These are phyloP conservation scores for Hyphopichia burtonii DNA, from an alignment of 1,139 yeast species.

Conservation along the genomic window DNA sequence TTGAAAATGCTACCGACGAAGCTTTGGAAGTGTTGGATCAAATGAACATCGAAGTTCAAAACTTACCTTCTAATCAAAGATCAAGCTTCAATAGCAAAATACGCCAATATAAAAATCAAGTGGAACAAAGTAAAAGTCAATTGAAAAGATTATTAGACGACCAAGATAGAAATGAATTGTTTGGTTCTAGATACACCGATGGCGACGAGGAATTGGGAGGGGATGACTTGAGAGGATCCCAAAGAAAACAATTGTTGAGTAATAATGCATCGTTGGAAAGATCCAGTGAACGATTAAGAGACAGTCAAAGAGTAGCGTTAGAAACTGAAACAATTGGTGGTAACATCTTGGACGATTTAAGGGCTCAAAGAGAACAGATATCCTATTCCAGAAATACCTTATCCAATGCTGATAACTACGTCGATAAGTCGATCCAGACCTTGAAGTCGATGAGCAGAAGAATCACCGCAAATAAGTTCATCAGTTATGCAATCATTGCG, in stretches of 20 bases:
- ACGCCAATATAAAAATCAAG: constrained; percentile 63
- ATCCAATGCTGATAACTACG: constrained; percentile 88
- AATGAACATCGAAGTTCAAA: constrained; percentile 77
- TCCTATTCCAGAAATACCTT: constrained; percentile 79
- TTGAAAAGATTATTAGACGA: constrained; percentile 55
- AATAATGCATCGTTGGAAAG: constrained; percentile 83
- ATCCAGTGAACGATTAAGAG: constrained; percentile 78
- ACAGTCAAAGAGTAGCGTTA: constrained; percentile 84
- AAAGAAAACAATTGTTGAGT: constrained; percentile 76
- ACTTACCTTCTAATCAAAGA: constrained; percentile 69
- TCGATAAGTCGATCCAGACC: constrained; percentile 85
- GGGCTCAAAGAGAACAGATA: constrained; percentile 93
- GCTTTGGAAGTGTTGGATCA: constrained; percentile 79
- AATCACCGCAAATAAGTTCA: constrained; percentile 90
- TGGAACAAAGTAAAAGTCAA: constrained; percentile 55
- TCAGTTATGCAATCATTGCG: constrained; percentile 93
- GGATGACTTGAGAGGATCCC: constrained; percentile 56
- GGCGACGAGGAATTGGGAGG: constrained; percentile 19
- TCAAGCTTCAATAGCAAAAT: constrained; percentile 68
- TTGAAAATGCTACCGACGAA: constrained; percentile 72
- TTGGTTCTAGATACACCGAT: constrained; percentile 54
- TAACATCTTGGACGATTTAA: constrained; percentile 79
- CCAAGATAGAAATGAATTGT: constrained; percentile 64
- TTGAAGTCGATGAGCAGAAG: constrained; percentile 90
- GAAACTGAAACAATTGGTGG: constrained; percentile 95